Evolutionary conservation across 2,329 filamentous ascomycete species (phyloP).

Genomic region (Knufia fluminis): DNA sequence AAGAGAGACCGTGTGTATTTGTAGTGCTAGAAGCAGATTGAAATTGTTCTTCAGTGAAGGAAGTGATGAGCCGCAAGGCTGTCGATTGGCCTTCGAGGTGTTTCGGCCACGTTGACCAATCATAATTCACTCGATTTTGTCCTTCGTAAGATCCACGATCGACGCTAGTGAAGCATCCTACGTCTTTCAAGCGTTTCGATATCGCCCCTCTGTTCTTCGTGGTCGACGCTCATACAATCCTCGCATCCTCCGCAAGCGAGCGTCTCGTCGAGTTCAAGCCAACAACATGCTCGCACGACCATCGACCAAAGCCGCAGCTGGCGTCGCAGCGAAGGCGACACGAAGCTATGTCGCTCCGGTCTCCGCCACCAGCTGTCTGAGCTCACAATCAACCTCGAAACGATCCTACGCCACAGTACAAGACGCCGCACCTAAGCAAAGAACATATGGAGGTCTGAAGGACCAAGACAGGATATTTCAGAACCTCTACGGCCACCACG

Average conservation of each 20-base stretch:
- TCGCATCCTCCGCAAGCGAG: neutral
- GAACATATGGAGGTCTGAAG: constrained; percentile 73
- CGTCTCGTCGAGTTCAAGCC: neutral
- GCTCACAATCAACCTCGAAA: constrained; percentile 35
- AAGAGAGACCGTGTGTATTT: too few relatives aligned
- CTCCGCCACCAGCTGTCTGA: constrained; percentile 19
- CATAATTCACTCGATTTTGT: neutral
- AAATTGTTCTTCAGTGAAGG: neutral
- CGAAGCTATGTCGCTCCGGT: constrained; percentile 31
- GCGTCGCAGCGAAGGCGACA: constrained; percentile 35
- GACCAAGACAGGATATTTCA: constrained; percentile 99
- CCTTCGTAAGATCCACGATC: too few relatives aligned
- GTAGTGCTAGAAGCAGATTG: too few relatives aligned
- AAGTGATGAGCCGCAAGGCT: neutral
- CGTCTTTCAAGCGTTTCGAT: neutral
- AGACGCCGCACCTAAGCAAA: constrained; percentile 58
- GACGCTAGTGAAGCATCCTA: too few relatives aligned
- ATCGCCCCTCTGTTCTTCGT: constrained; percentile 1
- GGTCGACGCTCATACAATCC: neutral
- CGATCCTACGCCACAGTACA: constrained; percentile 75
- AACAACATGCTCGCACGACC: constrained; percentile 25
- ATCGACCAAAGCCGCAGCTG: constrained; percentile 24
- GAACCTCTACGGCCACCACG: constrained; percentile 92
- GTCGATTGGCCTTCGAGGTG: neutral
- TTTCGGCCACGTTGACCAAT: neutral